These are phyloP conservation scores for Penicillium italicum DNA, from an alignment of 2,329 filamentous ascomycete species.

Conservation along the genomic window DNA sequence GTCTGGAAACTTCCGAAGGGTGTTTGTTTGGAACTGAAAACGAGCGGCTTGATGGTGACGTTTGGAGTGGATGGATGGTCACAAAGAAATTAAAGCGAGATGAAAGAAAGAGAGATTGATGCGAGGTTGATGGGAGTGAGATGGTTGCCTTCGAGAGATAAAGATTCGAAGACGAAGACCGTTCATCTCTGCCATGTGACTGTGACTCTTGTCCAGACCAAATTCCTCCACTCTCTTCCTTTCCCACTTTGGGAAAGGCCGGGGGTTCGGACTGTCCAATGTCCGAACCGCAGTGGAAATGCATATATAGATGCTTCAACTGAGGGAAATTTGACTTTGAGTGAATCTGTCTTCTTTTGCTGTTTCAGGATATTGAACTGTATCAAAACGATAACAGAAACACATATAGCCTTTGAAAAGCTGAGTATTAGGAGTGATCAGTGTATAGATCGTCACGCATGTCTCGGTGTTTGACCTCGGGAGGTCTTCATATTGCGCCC, in stretches of 20 bases:
- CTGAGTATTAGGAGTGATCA: too few species aligned
- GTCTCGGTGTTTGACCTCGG: background rate
- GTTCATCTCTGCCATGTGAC: too few species aligned
- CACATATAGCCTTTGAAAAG: too few species aligned
- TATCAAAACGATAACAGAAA: too few species aligned
- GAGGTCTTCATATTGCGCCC: background rate
- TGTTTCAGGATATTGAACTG: too few species aligned
- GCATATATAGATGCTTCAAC: background rate
- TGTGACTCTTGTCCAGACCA: background rate
- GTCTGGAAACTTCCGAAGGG: background rate
- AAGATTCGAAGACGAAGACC: background rate
- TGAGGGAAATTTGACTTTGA: too few species aligned
- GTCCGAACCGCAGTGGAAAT: background rate
- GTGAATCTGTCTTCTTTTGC: too few species aligned
- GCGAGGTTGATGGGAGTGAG: too few species aligned
- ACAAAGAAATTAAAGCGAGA: background rate
- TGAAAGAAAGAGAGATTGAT: background rate
- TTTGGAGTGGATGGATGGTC: too few species aligned
- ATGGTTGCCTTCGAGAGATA: background rate
- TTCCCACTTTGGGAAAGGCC: background rate
- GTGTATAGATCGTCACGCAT: too few species aligned
- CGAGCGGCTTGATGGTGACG: background rate
- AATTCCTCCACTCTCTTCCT: too few species aligned
- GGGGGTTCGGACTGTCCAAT: background rate
- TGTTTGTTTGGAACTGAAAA: background rate